These are phyloP conservation scores for Albugo candida DNA, from an alignment of 352 stramenopile genomes.

Conservation along the genomic window DNA sequence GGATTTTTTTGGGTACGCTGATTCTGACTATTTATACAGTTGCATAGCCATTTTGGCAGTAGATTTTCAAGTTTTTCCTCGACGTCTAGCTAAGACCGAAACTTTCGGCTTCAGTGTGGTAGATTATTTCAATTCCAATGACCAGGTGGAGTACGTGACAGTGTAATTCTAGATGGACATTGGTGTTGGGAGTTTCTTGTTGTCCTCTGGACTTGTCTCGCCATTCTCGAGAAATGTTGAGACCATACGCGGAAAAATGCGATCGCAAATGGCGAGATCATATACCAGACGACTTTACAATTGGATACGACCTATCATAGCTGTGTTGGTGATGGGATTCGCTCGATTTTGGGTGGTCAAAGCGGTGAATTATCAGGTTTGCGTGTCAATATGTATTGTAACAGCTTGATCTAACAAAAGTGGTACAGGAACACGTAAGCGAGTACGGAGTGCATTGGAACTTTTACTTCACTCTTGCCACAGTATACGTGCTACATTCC, in stretches of 20 bases:
- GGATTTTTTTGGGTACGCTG: not conserved
- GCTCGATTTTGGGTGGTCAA: slow-evolving; percentile 63
- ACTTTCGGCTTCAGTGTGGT: slow-evolving; percentile 87
- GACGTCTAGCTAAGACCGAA: slow-evolving; percentile 92
- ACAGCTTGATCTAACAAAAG: not conserved
- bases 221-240: slow-evolving; percentile 26
- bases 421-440: slow-evolving; percentile 81
- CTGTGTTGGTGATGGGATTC: slow-evolving; percentile 44
- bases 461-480: slow-evolving; percentile 95
- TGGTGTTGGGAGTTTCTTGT: slow-evolving; percentile 87
- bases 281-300: not conserved
- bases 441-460: slow-evolving; percentile 99
- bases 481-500: slow-evolving; percentile 53
- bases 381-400: slow-evolving; percentile 6
- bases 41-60: slow-evolving; percentile 92
- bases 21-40: slow-evolving; percentile 10
- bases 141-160: not conserved
- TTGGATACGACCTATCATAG: slow-evolving; percentile 31
- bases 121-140: slow-evolving; percentile 2
- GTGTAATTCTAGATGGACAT: slow-evolving; percentile 85
- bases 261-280: not conserved
- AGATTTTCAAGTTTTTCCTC: slow-evolving; percentile 93
- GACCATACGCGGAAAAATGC: slow-evolving; percentile 7
- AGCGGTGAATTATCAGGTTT: slow-evolving; percentile 71
- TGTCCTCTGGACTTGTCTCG: slow-evolving; percentile 73